phyloP scores from a whole-genome alignment of 495 filamentous ascomycete species.

The Penicillium ucsense region DNA sequence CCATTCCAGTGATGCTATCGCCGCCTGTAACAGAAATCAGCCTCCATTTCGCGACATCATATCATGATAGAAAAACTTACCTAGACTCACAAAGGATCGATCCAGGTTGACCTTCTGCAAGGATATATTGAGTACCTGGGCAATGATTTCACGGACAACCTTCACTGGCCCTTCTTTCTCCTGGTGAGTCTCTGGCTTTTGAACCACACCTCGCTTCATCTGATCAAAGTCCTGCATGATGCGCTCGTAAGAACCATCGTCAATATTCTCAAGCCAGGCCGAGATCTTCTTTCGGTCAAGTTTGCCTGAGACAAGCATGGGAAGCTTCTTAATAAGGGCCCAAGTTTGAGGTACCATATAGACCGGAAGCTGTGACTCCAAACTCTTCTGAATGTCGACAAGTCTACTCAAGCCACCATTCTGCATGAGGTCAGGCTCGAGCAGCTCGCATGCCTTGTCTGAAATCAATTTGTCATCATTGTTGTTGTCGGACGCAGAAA shows the following conservation, averaged over 20 bases:
- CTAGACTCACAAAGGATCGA: slow-evolving; percentile 35
- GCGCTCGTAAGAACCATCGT: slow-evolving; percentile 24
- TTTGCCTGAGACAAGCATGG: slow-evolving; percentile 42
- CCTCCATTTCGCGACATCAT: no score
- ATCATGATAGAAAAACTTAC: slow-evolving; percentile 13
- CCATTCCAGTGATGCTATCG: slow-evolving; percentile 38
- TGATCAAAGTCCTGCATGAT: slow-evolving; percentile 32
- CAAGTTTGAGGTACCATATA: slow-evolving; percentile 44
- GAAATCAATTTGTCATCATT: slow-evolving; percentile 22
- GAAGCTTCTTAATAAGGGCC: slow-evolving; percentile 32
- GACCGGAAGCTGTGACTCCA: slow-evolving; percentile 28
- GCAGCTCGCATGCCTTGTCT: slow-evolving; percentile 26
- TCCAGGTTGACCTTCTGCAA: slow-evolving; percentile 26
- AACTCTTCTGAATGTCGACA: slow-evolving; percentile 26
- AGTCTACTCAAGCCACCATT: slow-evolving; percentile 19
- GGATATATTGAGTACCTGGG: slow-evolving; percentile 39
- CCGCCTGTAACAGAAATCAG: slow-evolving; percentile 20
- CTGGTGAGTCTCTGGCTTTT: slow-evolving; percentile 18
- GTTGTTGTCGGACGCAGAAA: slow-evolving; percentile 27
- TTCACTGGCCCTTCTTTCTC: slow-evolving; percentile 16
- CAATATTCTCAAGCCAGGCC: slow-evolving; percentile 33
- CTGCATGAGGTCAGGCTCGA: slow-evolving; percentile 16
- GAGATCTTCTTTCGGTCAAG: slow-evolving; percentile 39
- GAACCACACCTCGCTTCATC: slow-evolving; percentile 17
- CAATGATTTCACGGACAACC: slow-evolving; percentile 30